Evolutionary conservation across 345 rosid genomes (phyloP).

Genomic region (Camelina laxa): DNA sequence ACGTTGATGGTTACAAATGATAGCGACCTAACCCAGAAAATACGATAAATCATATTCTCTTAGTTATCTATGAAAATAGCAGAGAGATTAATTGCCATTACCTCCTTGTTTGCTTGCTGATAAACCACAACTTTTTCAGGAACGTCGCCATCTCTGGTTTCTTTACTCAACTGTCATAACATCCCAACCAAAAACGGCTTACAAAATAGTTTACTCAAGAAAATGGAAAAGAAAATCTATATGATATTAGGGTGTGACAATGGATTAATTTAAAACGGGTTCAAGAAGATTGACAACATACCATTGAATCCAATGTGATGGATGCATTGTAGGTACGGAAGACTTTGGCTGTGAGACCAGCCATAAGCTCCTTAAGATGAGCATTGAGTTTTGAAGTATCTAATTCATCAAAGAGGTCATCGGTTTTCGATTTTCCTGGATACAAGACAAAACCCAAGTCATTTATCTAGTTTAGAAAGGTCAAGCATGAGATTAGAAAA

Average conservation of each 20-base stretch:
- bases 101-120: slow-evolving; percentile 94
- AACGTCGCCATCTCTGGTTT: slow-evolving; percentile 89
- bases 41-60: slow-evolving; percentile 16
- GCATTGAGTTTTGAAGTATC: slow-evolving; percentile 95
- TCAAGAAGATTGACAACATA: slow-evolving; percentile 41
- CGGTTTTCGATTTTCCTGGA: slow-evolving; percentile 70
- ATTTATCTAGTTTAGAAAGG: slow-evolving; percentile 13
- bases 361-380: slow-evolving; percentile 97
- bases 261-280: background rate
- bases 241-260: background rate
- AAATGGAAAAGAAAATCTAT: no score
- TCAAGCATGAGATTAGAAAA: slow-evolving; percentile 5
- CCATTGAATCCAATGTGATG: slow-evolving; percentile 90
- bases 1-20: slow-evolving; percentile 98
- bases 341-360: slow-evolving; percentile 99
- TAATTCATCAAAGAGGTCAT: slow-evolving; percentile 87
- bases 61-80: background rate
- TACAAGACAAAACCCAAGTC: slow-evolving; percentile 17
- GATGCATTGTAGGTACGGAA: slow-evolving; percentile 99
- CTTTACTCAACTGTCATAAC: slow-evolving; percentile 70
- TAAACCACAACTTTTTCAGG: slow-evolving; percentile 79
- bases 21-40: slow-evolving; percentile 53
- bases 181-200: slow-evolving; percentile 20
- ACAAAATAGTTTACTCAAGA: background rate
- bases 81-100: slow-evolving; percentile 30